A percentile compares a stretch with the other conserved stretches of the same genome.
phyloP scores from a whole-genome alignment of 495 filamentous ascomycete genomes.

The Hypoxylon perforatum region DNA sequence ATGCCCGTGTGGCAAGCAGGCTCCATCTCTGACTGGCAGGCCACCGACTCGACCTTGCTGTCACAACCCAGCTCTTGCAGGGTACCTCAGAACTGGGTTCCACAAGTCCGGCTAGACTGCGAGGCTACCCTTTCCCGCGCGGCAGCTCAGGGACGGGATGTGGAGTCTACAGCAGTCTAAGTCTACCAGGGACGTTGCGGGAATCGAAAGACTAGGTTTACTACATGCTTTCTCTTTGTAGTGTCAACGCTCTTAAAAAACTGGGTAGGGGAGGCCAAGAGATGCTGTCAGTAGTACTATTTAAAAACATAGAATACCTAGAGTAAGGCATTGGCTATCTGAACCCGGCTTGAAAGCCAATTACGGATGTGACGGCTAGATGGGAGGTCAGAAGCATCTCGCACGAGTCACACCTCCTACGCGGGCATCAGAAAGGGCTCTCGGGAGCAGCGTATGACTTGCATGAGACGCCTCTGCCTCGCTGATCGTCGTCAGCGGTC shows the following conservation, averaged over 20 bases:
- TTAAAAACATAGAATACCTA: neutral
- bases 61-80: conserved; percentile 30
- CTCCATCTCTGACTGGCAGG: conserved; percentile 28
- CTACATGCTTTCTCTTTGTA: conserved; percentile 15
- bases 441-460: conserved; percentile 32
- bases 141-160: conserved; percentile 27
- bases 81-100: conserved; percentile 35
- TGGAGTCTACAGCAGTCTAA: conserved; percentile 21
- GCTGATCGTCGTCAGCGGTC: conserved; percentile 26
- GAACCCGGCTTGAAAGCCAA: neutral
- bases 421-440: conserved; percentile 4
- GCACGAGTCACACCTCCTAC: neutral
- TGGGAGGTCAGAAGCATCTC: conserved; percentile 4
- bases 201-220: conserved; percentile 13
- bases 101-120: conserved; percentile 28
- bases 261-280: neutral
- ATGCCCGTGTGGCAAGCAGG: conserved; percentile 34
- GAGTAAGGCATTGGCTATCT: too few relatives aligned
- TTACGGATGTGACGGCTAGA: conserved; percentile 2
- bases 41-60: conserved; percentile 38
- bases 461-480: conserved; percentile 27
- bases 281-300: conserved; percentile 9
- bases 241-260: conserved; percentile 4
- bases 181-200: conserved; percentile 7
- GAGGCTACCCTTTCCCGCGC: conserved; percentile 26